Evolutionary conservation across 768 basidiomycete species (phyloP), one percentile per base, ranked within the genome.

Genomic region (Leccinum uliginosum): DNA sequence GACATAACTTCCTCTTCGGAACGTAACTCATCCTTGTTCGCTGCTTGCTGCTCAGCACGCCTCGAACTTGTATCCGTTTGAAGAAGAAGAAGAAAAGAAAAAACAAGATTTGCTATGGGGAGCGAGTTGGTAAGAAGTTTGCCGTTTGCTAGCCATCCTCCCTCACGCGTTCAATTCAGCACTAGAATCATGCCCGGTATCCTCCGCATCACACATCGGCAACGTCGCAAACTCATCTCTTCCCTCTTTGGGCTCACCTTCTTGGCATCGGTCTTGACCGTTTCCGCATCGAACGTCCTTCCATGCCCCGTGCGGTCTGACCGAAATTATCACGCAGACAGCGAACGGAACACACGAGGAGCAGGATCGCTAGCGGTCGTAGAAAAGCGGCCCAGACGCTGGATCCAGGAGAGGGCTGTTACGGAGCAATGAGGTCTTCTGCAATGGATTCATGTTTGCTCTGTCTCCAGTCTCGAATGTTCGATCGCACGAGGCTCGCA

Each of bases 171-270:
- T 69, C 74, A 62, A 69, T 35, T 58, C 80, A 75, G 73, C 51
- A 57, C 52, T 73, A 84, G 75, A 71, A 35, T 19, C 87, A 87
- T 86, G 85, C 66, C 80, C 73, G 79, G 79, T 79, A 72, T 78
- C 63, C 73, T 87, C 62, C 83, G 83, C 60, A 74, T 86, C 61
- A 82, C 80, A 59, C 65, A 67, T 58, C 74, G 68, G 57, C 83
- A 83, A 69, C 82, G 83, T 51, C 89, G 90, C 68, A 82, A 81
- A 62, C 79, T 91, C 74, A 77, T 91, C 59, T 84, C 91, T 8
- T 82, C 86, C 32, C 83, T 93, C 61, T 93, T 93, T 69, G 85
- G 82, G 65, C 72, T 89, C 64, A 93, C 91, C 3, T 91, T 89
- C 71, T 73, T 90, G 69, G 88, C 87, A 24, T 81, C 89, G 17